Evolutionary conservation across 1,284 basidiomycete genomes (phyloP), one percentile per base, ranked within the genome.

Genomic region (Puccinia triticina): DNA sequence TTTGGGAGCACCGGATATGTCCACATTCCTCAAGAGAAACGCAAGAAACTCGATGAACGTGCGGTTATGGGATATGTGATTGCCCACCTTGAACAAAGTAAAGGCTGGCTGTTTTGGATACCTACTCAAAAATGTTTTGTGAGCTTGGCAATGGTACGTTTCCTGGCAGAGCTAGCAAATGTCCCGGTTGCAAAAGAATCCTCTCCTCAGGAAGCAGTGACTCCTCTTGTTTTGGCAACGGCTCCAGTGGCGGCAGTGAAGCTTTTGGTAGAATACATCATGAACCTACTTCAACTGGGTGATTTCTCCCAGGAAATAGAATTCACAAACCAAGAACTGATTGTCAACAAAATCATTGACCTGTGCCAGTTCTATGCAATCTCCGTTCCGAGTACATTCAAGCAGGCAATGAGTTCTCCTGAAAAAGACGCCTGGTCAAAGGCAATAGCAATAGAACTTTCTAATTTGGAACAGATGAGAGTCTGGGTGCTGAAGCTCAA

Each of bases 71-170:
- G 64, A 2, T 7, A n/a, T 7, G 61, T 78, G 8, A 46, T 78
- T 1, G 43, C 7, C 34, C 32, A 67, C 37, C 23, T 66, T 5
- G 76, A 50, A 37, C 21, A 3, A 8, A 66, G 59, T 11, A 77
- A 77, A 32, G 77, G 61, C 0, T 78, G 77, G 77, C n/a, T 48
- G 1, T 78, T 78, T 8, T 78, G 48, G 43, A 34, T 53, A 4
- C 77, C 77, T 5, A 2, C 7, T 4, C 16, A 23, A 16, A 29
- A 78, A 7, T 23, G n/a, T 40, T 78, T 69, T 50, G 11, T 67
- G 14, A 16, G 1, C 16, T 78, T 26, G 14, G 77, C 77, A 1
- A 53, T 53, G 61, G 77, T 40, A 21, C 50, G 3, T 77, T 75
- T 43, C 14, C 50, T 18, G 32, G 40, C 23, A 12, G 21, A 23